Evolutionary conservation across 768 basidiomycete species (phyloP).

Genomic region (Zangia roseola): DNA sequence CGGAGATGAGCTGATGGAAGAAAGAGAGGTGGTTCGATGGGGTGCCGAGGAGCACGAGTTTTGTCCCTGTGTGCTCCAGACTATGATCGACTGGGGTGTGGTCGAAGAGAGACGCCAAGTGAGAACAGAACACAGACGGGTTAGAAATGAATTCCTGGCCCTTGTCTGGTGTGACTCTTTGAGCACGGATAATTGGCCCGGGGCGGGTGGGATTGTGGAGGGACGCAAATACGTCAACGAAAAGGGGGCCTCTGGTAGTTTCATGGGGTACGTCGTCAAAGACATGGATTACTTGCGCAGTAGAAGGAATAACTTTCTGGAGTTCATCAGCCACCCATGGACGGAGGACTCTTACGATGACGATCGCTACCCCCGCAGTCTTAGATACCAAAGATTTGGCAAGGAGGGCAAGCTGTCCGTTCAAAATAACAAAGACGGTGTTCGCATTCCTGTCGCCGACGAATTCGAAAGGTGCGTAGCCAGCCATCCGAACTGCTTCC

Average conservation of each 20-base stretch:
- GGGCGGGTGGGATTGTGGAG: constrained; percentile 42
- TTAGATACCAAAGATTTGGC: constrained; percentile 51
- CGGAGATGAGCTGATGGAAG: constrained; percentile 50
- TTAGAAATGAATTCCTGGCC: constrained; percentile 50
- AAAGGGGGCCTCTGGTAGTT: constrained; percentile 61
- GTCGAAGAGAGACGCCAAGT: constrained; percentile 31
- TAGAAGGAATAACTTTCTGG: constrained; percentile 54
- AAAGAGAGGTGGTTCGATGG: constrained; percentile 44
- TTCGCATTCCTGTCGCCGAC: constrained; percentile 60
- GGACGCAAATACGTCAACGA: constrained; percentile 67
- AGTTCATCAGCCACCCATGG: constrained; percentile 79
- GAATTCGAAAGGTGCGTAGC: constrained; percentile 80
- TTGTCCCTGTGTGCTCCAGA: constrained; percentile 29
- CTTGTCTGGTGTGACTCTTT: constrained; percentile 58
- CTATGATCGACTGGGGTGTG: constrained; percentile 29
- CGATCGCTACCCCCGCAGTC: constrained; percentile 54
- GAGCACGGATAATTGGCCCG: constrained; percentile 47
- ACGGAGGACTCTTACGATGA: constrained; percentile 76
- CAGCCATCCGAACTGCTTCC: constrained; percentile 51
- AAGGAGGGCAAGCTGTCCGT: constrained; percentile 71
- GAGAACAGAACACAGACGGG: constrained; percentile 43
- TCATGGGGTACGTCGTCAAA: constrained; percentile 74
- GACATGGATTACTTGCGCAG: constrained; percentile 62
- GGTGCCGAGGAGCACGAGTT: constrained; percentile 54
- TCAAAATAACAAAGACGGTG: constrained; percentile 68